phyloP scores from a whole-genome alignment of 1,284 basidiomycete genomes.

The Gomphus bonarii region DNA sequence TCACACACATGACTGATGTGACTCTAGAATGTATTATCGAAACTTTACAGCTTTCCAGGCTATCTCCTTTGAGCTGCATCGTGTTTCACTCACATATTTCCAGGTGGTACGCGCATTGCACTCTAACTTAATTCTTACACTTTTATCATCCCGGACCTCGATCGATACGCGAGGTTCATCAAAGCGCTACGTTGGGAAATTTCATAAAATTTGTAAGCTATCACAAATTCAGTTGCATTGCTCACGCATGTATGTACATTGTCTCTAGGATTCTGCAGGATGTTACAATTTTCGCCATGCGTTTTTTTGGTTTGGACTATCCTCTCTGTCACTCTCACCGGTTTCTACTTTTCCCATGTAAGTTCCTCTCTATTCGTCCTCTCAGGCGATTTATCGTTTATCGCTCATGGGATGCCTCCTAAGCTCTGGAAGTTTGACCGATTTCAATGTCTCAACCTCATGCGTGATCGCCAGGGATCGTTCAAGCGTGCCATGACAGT shows the following conservation, averaged over 20 bases:
- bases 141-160: background rate
- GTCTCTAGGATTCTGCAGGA: conserved; percentile 17
- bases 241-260: background rate
- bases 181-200: background rate
- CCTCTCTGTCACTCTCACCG: conserved; percentile 23
- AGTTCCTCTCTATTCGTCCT: background rate
- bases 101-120: too few species aligned
- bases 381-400: background rate
- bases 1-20: too few species aligned
- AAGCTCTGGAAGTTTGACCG: conserved; percentile 10
- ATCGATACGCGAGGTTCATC: background rate
- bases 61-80: too few species aligned
- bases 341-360: conserved; percentile 8
- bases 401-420: background rate
- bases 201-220: background rate
- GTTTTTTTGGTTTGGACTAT: conserved; percentile 54
- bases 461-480: conserved; percentile 28
- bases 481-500: conserved; percentile 78
- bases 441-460: conserved; percentile 4
- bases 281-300: conserved; percentile 57
- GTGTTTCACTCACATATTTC: too few species aligned
- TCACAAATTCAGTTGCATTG: background rate
- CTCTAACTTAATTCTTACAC: too few species aligned
- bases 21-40: too few species aligned
- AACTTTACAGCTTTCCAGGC: too few species aligned